Base-by-base conservation (phyloP, 1,139 yeast species). In the Entelexis paramagnoliae region DNA sequence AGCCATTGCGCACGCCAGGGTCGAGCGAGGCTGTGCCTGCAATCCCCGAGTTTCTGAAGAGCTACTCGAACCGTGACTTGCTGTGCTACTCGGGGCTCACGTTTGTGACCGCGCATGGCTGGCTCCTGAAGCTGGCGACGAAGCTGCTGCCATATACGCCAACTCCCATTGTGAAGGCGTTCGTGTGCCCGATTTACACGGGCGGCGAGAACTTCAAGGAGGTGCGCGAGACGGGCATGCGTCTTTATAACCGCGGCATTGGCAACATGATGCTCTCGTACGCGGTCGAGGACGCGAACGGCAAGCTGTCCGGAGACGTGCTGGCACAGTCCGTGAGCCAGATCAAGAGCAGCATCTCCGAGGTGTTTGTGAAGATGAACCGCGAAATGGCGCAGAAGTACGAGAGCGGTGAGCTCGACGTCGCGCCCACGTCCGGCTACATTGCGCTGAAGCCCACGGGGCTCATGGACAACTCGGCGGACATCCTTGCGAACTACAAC, bases 401-500 rank as follows among this genome's bases (percentile, higher is more conserved):
- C 51, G 58, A 55, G 30, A 42, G 75, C 77, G 60, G 94, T 85
- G 49, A 83, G 86, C 20, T 59, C 19, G 17, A 58, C 8, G 52
- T 59, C 17, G 57, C 62, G 3, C 68, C 70, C 30, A 63, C 66
- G 28, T 62, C 68, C 20, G 71, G 72, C 34, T 66, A 63, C 58
- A 61, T 87, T 56, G 98, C 96, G 2, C 74, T 91, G 65, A 91
- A 91, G 70, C 96, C 97, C 49, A 86, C 96, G 20, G 97, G 96
- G 1, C 76, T 89, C 61, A 79, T 86, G 57, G 72, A 78, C 50
- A 77, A 83, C 66, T 94, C 96, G 1, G 84, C 84, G 17, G 75
- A 77, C 34, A 83, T 83, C n/a, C 74, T 89, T 62, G 72, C 74
- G 56, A 74, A 86, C 69, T 85, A 72, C 68, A 68, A 78, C 56